phyloP scores from a whole-genome alignment of 306 rosid species.

The Cicer cuneatum region DNA sequence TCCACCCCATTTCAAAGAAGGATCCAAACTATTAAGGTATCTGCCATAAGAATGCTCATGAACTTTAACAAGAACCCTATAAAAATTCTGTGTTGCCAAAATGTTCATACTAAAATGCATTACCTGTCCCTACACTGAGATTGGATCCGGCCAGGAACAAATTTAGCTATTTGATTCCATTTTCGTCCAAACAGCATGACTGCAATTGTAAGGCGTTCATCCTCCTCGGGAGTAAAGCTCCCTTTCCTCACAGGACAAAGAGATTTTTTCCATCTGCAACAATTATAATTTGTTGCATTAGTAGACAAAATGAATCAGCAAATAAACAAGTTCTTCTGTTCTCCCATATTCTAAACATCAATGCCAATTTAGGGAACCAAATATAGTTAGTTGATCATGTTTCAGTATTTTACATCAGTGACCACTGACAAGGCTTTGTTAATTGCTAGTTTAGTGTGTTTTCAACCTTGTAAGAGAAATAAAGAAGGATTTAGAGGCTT shows the following conservation, averaged over 20 bases:
- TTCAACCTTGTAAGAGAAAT: slow-evolving; percentile 25
- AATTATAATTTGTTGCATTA: slow-evolving; percentile 31
- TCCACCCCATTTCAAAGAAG: slow-evolving; percentile 71
- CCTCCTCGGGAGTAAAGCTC: slow-evolving; percentile 75
- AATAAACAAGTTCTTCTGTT: slow-evolving; percentile 16
- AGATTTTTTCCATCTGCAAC: slow-evolving; percentile 83
- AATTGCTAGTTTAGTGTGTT: not conserved
- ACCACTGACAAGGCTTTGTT: slow-evolving; percentile 18
- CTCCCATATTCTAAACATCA: slow-evolving; percentile 25
- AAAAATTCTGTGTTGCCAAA: not conserved
- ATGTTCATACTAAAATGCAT: not conserved
- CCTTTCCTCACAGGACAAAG: slow-evolving; percentile 83
- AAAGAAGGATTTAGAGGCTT: not conserved
- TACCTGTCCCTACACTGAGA: slow-evolving; percentile 98
- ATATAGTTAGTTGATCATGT: slow-evolving; percentile 7
- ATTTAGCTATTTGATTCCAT: slow-evolving; percentile 88
- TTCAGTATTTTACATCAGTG: slow-evolving; percentile 7
- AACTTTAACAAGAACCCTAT: slow-evolving; percentile 41
- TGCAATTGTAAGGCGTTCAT: slow-evolving; percentile 77
- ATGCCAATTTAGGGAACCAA: slow-evolving; percentile 8
- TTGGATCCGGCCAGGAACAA: slow-evolving; percentile 87
- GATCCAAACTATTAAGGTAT: slow-evolving; percentile 83
- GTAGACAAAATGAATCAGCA: slow-evolving; percentile 21
- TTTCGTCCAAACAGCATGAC: slow-evolving; percentile 86
- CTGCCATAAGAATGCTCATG: slow-evolving; percentile 57